Evolutionary conservation across 2,329 filamentous ascomycete species (phyloP), one percentile per base, ranked within the genome.

Genomic region (Botryosphaeria dothidea): DNA sequence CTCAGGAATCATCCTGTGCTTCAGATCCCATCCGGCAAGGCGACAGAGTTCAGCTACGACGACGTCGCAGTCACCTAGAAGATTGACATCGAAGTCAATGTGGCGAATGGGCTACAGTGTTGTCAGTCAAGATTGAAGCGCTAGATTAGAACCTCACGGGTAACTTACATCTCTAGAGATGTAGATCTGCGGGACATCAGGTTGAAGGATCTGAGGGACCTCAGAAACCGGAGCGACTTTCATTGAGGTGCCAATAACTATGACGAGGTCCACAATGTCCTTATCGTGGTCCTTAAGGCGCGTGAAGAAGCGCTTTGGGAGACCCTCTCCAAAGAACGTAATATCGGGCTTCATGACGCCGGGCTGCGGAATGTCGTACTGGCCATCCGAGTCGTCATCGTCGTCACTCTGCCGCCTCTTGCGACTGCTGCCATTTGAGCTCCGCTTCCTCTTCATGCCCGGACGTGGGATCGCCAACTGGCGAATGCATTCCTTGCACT

Each of bases 301-400:
- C 57, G 87, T 83, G 65, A 90, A 91, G 78, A 99, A 99, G 69
- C 88, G 86, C 70, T 92, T 88, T 0, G 94, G 93, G 1, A 99
- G 88, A 58, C 89, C 85, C 80, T 99, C 95, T 70, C 94, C 94
- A 73, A 98, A 98, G 82, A 99, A 98, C 52, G 92, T 98, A 74
- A 99, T 98, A 80, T 98, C 94, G 8, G 95, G 95, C 84, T 87
- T 97, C 92, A 96, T 96, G 74, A 96, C 88, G 65, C 92, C 92
- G 2, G 88, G 86, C 54, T 85, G 83, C 2, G 88, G 87, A 43
- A 91, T 86, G 69, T 89, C 84, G 73, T 90, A 87, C 64, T 87
- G 85, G 13, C 86, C 85, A 43, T 87, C 85, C 3, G 82, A 83
- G 61, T 85, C 85, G 41, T 84, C 80, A 63, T 83, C 84, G 29